phyloP scores from a whole-genome alignment of 2,329 filamentous ascomycete genomes.

The Trichoderma pleuroti region DNA sequence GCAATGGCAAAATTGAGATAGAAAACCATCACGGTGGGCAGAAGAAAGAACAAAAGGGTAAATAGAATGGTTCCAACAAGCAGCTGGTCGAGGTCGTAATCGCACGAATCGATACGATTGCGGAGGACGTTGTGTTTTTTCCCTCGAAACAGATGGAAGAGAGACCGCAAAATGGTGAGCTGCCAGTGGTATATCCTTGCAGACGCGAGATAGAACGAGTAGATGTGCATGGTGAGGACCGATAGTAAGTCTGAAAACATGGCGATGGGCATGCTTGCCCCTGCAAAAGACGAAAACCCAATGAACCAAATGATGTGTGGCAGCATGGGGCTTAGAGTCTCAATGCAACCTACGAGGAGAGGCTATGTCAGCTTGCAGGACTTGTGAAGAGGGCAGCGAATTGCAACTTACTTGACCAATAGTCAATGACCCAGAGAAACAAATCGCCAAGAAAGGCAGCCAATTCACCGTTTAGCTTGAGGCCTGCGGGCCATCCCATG shows the following conservation, averaged over 20 bases:
- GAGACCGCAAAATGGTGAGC: constrained; percentile 88
- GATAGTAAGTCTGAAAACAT: constrained; percentile 93
- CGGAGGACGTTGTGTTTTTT: constrained; percentile 97
- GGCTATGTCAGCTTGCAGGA: constrained; percentile 25
- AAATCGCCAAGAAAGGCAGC: constrained; percentile 92
- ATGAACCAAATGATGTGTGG: constrained; percentile 87
- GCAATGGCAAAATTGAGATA: constrained; percentile 95
- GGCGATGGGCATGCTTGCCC: constrained; percentile 94
- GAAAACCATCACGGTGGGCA: constrained; percentile 94
- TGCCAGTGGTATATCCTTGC: constrained; percentile 99
- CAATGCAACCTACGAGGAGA: constrained; percentile 62
- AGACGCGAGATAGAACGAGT: constrained; percentile 95
- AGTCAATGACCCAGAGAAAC: constrained; percentile 97
- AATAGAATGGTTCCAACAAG: constrained; percentile 95
- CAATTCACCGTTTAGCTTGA: constrained; percentile 93
- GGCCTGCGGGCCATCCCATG: constrained; percentile 89
- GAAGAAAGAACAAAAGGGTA: constrained; percentile 87
- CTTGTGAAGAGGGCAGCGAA: neutral
- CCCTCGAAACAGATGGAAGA: constrained; percentile 97
- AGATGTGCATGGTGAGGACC: constrained; percentile 89
- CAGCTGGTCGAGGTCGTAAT: constrained; percentile 96
- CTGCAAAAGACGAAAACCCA: constrained; percentile 90
- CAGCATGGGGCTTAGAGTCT: constrained; percentile 72
- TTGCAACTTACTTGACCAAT: constrained; percentile 73
- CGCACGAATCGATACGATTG: constrained; percentile 97